These are phyloP conservation scores for Acorus calamus DNA, from an alignment of 106 monocot genomes.

Conservation along the genomic window DNA sequence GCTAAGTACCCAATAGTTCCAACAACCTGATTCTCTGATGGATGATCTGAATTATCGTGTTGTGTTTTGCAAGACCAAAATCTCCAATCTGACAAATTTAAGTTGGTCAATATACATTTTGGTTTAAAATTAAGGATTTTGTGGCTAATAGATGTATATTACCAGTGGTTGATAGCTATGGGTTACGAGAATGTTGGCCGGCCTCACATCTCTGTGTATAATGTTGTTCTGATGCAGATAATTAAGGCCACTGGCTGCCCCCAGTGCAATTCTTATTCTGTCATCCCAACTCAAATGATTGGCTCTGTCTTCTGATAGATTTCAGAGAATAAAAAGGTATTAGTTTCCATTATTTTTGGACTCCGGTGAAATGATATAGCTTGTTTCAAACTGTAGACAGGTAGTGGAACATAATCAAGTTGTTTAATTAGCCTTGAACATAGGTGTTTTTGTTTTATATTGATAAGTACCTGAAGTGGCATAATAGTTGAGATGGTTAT, in stretches of 20 bases:
- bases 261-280: slow-evolving; percentile 32
- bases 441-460: too few species aligned
- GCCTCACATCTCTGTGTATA: slow-evolving; percentile 45
- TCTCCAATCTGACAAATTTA: slow-evolving; percentile 24
- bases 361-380: too few species aligned
- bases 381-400: too few species aligned
- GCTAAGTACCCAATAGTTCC: slow-evolving; percentile 37
- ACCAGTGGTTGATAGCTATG: slow-evolving; percentile 34
- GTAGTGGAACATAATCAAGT: too few species aligned
- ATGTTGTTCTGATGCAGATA: slow-evolving; percentile 36
- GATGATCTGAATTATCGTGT: background rate
- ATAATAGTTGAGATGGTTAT: too few species aligned
- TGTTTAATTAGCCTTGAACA: too few species aligned
- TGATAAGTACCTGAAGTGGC: too few species aligned
- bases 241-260: slow-evolving; percentile 32
- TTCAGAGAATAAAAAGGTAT: background rate
- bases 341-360: background rate
- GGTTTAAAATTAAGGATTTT: background rate
- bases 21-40: slow-evolving; percentile 17
- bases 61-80: slow-evolving; percentile 35
- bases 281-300: slow-evolving; percentile 21
- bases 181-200: slow-evolving; percentile 33
- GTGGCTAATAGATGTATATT: background rate
- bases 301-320: slow-evolving; percentile 22
- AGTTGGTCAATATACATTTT: background rate